Evolutionary conservation across 345 rosid genomes (phyloP), one percentile per base, ranked within the genome.

Genomic region (Carallia pectinifolia): DNA sequence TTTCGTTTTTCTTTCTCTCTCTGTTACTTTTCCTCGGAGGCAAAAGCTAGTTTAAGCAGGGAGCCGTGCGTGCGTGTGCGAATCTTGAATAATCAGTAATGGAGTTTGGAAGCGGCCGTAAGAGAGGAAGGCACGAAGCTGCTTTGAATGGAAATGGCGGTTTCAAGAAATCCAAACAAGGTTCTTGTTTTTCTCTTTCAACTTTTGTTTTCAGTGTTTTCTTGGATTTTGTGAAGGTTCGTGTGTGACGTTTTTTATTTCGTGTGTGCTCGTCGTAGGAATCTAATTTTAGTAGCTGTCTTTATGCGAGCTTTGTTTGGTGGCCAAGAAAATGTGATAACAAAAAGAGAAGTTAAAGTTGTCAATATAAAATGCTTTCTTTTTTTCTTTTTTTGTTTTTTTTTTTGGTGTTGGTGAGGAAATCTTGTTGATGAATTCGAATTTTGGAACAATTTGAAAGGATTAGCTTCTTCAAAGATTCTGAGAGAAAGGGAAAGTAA

Each of bases 71-170:
- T 44, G 17, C 10, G 8, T 40, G 50, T 44, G 3, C 13, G 50
- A 44, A 44, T 44, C 50, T 13, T 12, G 16, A 3, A 15, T 2
- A 3, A 15, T 2, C 4, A 44, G 50, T 44, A 44, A 30, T 56
- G 60, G 60, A 27, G 65, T 62, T 37, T 37, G 50, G 60, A 13
- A 67, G 71, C 29, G 68, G 48, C 44, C 77, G 77, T 19, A 74
- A 74, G 72, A 61, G 77, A 67, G 89, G 86, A 68, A 85, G 92
- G 69, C 40, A 79, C 53, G 90, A 86, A 48, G 80, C 81, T 76
- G 83, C 86, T 53, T 66, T 76, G 37, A 79, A 78, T 74, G 79
- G 79, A 60, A 92, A 90, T 85, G 96, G 98, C 50, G 89, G 89
- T 64, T 34, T 74, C 65, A 92, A 92, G 87, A 90, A 80, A 83